Evolutionary conservation across 1,284 basidiomycete species (phyloP).

Genomic region (Pisolithus thermaeus): DNA sequence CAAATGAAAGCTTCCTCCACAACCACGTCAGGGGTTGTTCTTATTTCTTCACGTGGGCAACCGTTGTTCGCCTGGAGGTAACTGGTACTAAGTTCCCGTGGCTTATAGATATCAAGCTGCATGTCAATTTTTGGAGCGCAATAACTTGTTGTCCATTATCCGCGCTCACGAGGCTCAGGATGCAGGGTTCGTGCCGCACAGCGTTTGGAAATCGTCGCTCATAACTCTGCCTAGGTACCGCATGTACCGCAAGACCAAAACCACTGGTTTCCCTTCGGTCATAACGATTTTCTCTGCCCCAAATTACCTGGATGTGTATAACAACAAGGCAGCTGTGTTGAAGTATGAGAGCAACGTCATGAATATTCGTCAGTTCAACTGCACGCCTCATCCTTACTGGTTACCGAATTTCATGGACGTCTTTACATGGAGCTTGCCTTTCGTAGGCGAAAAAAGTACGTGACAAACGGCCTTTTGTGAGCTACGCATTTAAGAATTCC

Average conservation of each 20-base stretch:
- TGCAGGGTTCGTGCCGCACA: conserved; percentile 58
- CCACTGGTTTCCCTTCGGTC: conserved; percentile 88
- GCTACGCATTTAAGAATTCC: not conserved
- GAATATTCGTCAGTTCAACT: conserved; percentile 95
- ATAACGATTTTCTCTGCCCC: conserved; percentile 97
- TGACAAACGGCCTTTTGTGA: conserved; percentile 8
- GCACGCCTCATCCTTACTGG: conserved; percentile 94
- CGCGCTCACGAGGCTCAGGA: conserved; percentile 95
- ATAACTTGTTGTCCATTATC: conserved; percentile 92
- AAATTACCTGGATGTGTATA: conserved; percentile 95
- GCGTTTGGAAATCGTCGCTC: conserved; percentile 2
- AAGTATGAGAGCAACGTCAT: conserved; percentile 97
- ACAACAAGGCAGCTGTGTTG: conserved; percentile 94
- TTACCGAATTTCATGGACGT: conserved; percentile 94
- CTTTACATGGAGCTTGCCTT: conserved; percentile 87
- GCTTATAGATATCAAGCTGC: conserved; percentile 74
- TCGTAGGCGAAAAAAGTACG: conserved; percentile 92
- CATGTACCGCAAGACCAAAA: conserved; percentile 96
- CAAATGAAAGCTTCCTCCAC: conserved; percentile 80
- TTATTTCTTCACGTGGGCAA: conserved; percentile 86
- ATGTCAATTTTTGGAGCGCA: conserved; percentile 90
- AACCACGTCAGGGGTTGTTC: conserved; percentile 95
- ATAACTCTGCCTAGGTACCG: conserved; percentile 59
- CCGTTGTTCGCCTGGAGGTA: not conserved
- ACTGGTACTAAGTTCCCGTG: conserved; percentile 4